Evolutionary conservation across 805 yeast genomes (phyloP), one percentile per base, ranked within the genome.

Genomic region (Metschnikowia chrysomelidarum): DNA sequence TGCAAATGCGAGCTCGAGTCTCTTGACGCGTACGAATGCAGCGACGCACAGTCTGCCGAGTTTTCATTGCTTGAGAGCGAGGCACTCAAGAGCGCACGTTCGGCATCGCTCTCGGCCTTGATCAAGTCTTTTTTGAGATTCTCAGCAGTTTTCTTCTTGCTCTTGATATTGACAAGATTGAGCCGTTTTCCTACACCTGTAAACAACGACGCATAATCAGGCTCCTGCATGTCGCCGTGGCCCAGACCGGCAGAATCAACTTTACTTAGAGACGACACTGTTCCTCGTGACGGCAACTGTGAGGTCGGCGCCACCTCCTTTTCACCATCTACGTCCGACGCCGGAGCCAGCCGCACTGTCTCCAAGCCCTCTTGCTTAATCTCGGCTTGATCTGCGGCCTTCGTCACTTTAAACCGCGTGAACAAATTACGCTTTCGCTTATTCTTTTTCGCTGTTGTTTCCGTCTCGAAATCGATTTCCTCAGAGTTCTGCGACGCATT

Each of bases 131-230:
- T 29, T 34, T 58, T 57, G 11, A 43, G 36, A 30, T 51, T 56
- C 3, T 44, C 33, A 24, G 56, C 62, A 13, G 49, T 26, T 30
- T 62, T 62, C 14, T 33, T 34, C 33, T 41, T 43, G 40, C 39
- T 29, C 19, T 47, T 47, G 35, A 53, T 56, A 28, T 43, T 46
- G 19, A 54, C 63, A 14, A 59, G 56, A 18, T 49, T 57, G 41
- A 62, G 59, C 21, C 72, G 43, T 36, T 67, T 67, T 1, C 71
- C 71, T 4, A 67, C 70, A 28, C 62, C 63, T 37, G 67, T 63
- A 46, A 67, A 67, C 19, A 67, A 54, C 4, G 72, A 70, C 3
- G 64, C 71, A 44, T 67, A 67, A 44, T 67, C 67, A 2, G 72
- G 72, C 34, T 59, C 66, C 19, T 34, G 40, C 4, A 23, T 7